A percentile compares a stretch with the other conserved stretches of the same genome.
These are phyloP conservation scores for Leccinum pellstonianum DNA, from an alignment of 768 basidiomycete genomes.

Conservation along the genomic window DNA sequence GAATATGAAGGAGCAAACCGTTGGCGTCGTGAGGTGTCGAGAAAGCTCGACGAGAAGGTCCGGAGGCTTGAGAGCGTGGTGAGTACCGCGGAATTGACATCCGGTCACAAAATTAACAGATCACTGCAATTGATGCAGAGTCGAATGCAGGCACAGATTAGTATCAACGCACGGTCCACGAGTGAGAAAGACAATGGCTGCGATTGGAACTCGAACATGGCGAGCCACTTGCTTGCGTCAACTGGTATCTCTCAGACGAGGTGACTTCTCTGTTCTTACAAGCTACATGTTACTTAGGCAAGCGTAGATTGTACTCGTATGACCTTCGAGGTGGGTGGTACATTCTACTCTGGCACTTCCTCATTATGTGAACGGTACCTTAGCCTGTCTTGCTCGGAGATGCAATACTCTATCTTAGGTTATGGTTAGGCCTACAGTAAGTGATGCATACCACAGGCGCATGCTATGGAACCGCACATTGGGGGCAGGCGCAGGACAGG, in stretches of 20 bases:
- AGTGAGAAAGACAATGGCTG: conserved; percentile 67
- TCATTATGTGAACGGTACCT: conserved; percentile 34
- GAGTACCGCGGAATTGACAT: conserved; percentile 29
- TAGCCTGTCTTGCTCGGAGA: conserved; percentile 49
- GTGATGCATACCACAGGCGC: conserved; percentile 33
- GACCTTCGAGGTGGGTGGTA: conserved; percentile 41
- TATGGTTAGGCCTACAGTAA: not conserved
- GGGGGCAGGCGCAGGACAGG: conserved; percentile 50
- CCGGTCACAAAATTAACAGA: not conserved
- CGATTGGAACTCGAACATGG: conserved; percentile 48
- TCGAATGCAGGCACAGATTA: conserved; percentile 62
- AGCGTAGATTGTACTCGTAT: conserved; percentile 64
- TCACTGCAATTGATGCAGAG: conserved; percentile 40
- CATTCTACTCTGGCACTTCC: conserved; percentile 41
- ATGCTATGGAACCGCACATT: conserved; percentile 47
- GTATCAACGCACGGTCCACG: conserved; percentile 59
- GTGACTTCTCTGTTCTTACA: conserved; percentile 37
- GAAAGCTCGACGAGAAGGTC: conserved; percentile 73
- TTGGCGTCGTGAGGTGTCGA: conserved; percentile 72
- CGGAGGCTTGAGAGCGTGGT: conserved; percentile 75
- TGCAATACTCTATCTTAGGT: conserved; percentile 35
- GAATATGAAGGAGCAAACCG: conserved; percentile 89
- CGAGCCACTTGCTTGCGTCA: conserved; percentile 61
- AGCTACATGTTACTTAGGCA: not conserved
- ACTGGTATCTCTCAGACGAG: conserved; percentile 72